Percentiles rank a stretch among this genome's conserved stretches.
These are phyloP conservation scores for Cystofilobasidium capitatum DNA, from an alignment of 768 basidiomycete genomes.

Conservation along the genomic window DNA sequence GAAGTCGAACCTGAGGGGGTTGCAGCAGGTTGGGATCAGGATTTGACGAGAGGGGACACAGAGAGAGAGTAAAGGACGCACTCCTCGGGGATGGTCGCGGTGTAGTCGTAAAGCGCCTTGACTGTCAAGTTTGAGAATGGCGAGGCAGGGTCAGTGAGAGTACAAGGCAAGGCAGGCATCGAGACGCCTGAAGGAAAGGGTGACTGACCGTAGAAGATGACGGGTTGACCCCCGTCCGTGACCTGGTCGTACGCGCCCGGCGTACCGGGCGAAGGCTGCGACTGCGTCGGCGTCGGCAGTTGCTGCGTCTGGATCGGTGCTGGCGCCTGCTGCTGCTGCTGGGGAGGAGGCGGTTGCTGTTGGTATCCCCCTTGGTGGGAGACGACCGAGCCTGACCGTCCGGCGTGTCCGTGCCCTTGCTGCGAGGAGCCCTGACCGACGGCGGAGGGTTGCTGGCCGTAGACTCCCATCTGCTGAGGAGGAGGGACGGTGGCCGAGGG, in stretches of 20 bases:
- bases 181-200: neutral
- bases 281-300: constrained; percentile 26
- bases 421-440: neutral
- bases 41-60: too few relatives aligned
- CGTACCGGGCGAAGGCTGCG: constrained; percentile 9
- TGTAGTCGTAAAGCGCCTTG: constrained; percentile 80
- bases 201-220: constrained; percentile 75
- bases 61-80: neutral
- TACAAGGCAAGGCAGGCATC: neutral
- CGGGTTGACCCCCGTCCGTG: constrained; percentile 69
- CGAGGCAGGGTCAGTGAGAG: constrained; percentile 26
- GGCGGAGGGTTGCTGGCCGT: neutral
- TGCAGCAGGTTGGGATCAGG: too few relatives aligned
- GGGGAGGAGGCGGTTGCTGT: constrained; percentile 8
- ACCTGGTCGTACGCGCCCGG: constrained; percentile 49
- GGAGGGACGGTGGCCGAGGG: neutral
- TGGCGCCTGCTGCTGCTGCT: constrained; percentile 14
- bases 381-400: neutral
- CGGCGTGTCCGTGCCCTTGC: neutral
- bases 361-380: neutral
- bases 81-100: constrained; percentile 76
- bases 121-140: constrained; percentile 45
- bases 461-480: neutral
- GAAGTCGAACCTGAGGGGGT: constrained; percentile 72
- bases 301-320: constrained; percentile 5